phyloP scores from a whole-genome alignment of 1,139 yeast genomes.

The Kurtzmaniella quercitrusa region DNA sequence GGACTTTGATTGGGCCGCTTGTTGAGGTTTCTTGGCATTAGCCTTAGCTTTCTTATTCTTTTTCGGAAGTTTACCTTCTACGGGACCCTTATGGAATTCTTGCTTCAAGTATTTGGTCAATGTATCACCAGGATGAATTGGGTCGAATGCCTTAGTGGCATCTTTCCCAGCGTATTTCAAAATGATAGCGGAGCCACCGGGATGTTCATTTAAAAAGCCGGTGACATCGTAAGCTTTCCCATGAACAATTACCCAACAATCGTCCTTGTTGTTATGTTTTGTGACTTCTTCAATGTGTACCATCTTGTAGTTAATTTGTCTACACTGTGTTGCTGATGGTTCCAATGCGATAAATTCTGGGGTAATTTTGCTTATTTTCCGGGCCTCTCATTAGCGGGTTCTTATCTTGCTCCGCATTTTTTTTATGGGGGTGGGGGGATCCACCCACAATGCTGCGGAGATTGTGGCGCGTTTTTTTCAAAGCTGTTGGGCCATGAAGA shows the following conservation, averaged over 20 bases:
- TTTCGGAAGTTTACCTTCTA: slow-evolving; percentile 17
- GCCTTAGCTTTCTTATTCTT: slow-evolving; percentile 7
- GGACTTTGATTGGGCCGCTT: slow-evolving; percentile 4
- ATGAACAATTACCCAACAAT: slow-evolving; percentile 57
- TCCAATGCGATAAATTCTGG: neutral
- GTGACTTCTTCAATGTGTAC: slow-evolving; percentile 25
- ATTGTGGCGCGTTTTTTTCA: too few species aligned
- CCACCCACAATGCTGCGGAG: neutral
- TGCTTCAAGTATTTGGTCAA: slow-evolving; percentile 42
- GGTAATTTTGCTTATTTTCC: neutral
- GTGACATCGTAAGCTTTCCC: slow-evolving; percentile 50
- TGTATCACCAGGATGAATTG: slow-evolving; percentile 82
- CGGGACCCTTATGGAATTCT: slow-evolving; percentile 32
- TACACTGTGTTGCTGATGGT: neutral
- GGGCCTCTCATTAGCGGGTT: neutral
- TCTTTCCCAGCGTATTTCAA: slow-evolving; percentile 55
- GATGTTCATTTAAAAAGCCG: slow-evolving; percentile 46
- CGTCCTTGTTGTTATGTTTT: slow-evolving; percentile 34
- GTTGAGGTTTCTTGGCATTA: slow-evolving; percentile 4
- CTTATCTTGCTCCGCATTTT: slow-evolving; percentile 1
- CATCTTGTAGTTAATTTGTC: slow-evolving; percentile 1
- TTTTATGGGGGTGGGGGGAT: neutral
- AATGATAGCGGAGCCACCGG: slow-evolving; percentile 52
- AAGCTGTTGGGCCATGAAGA: too few species aligned
- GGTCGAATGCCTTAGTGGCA: slow-evolving; percentile 61